Evolutionary conservation across 805 yeast species (phyloP).

Genomic region (Torulaspora gathmanii): DNA sequence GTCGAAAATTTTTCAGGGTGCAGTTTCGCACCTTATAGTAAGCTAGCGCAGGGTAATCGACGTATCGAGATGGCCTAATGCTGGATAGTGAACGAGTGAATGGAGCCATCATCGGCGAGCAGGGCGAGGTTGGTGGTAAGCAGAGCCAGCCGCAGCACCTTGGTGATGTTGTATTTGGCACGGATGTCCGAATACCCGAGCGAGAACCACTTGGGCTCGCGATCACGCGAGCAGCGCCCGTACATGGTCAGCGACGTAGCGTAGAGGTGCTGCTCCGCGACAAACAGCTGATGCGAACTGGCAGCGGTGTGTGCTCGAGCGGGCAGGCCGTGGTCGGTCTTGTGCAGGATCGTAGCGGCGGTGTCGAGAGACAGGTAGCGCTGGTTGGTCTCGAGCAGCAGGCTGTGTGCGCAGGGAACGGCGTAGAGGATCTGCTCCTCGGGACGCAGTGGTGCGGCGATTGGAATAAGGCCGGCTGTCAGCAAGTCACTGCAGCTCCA

Average conservation of each 20-base stretch:
- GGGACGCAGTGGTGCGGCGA: slow-evolving; percentile 2
- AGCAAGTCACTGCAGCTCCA: slow-evolving; percentile 10
- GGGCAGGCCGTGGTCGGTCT: slow-evolving; percentile 3
- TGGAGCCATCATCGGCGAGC: slow-evolving; percentile 8
- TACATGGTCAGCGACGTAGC: slow-evolving; percentile 21
- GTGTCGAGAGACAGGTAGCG: slow-evolving; percentile 4
- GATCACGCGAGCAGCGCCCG: slow-evolving; percentile 8
- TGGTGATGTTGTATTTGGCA: slow-evolving; percentile 20
- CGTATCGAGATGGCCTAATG: background rate
- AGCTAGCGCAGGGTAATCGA: background rate
- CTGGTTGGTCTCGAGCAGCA: slow-evolving; percentile 8
- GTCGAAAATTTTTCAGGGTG: slow-evolving; percentile 17
- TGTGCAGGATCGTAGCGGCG: slow-evolving; percentile 8
- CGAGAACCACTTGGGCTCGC: slow-evolving; percentile 18
- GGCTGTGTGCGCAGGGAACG: background rate
- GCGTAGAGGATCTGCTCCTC: slow-evolving; percentile 9
- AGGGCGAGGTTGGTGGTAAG: slow-evolving; percentile 1
- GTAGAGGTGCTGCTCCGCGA: slow-evolving; percentile 20
- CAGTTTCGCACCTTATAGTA: slow-evolving; percentile 5
- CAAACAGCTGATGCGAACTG: slow-evolving; percentile 10
- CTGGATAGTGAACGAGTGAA: slow-evolving; percentile 5
- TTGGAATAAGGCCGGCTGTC: background rate
- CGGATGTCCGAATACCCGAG: slow-evolving; percentile 22
- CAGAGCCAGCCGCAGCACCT: slow-evolving; percentile 11
- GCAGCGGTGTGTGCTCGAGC: background rate